Conservation (phyloP, 805 yeast genomes). For the Scheffersomyces stipitis region DNA sequence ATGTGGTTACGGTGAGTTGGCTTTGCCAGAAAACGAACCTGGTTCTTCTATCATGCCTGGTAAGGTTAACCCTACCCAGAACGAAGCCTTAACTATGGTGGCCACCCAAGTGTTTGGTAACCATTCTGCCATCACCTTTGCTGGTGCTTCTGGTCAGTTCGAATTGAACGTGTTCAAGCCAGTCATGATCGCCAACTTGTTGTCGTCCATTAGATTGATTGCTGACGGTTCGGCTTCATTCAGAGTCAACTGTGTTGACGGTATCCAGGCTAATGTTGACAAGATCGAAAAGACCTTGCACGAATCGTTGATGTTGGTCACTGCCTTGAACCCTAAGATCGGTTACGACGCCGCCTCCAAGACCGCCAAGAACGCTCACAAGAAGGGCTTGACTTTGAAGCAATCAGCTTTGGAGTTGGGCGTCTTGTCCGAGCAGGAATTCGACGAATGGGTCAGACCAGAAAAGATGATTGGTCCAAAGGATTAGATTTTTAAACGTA, state of each 20-base stretch:
- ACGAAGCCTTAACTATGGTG: constrained; percentile 98
- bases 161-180: constrained; percentile 99
- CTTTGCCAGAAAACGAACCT: constrained; percentile 97
- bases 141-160: constrained; percentile 98
- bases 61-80: constrained; percentile 98
- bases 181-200: constrained; percentile 85
- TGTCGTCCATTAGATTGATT: constrained; percentile 81
- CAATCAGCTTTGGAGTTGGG: constrained; percentile 91
- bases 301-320: constrained; percentile 96
- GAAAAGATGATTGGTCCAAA: constrained; percentile 98
- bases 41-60: constrained; percentile 99
- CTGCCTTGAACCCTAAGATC: constrained; percentile 97
- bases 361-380: constrained; percentile 98
- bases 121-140: constrained; percentile 90
- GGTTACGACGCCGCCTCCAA: constrained; percentile 97
- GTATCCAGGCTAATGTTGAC: constrained; percentile 84
- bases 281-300: constrained; percentile 85
- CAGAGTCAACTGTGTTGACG: constrained; percentile 93
- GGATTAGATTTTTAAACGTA: constrained; percentile 26
- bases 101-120: constrained; percentile 98
- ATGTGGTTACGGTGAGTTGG: constrained; percentile 96
- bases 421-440: constrained; percentile 79
- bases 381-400: constrained; percentile 94
- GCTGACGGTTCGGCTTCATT: constrained; percentile 90
- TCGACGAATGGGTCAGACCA: constrained; percentile 96